A percentile compares a stretch with the other conserved stretches of the same genome.
These are phyloP conservation scores for Acorus calamus DNA, from an alignment of 106 monocot species.

Conservation along the genomic window DNA sequence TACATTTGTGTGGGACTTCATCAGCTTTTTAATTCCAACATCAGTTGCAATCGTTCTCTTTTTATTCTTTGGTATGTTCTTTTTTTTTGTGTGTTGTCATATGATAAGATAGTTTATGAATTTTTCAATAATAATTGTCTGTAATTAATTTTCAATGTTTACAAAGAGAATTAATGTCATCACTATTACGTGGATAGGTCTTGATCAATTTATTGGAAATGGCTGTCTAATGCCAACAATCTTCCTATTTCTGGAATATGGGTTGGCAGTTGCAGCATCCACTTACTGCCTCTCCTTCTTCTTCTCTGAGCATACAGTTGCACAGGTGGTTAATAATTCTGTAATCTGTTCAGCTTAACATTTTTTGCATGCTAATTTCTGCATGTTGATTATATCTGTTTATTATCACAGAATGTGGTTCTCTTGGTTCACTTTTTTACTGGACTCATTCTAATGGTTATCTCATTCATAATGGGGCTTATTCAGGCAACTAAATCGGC, in stretches of 20 bases:
- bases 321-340: constrained; percentile 48
- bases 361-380: not conserved
- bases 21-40: constrained; percentile 83
- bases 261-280: constrained; percentile 68
- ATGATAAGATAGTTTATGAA: not conserved
- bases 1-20: constrained; percentile 82
- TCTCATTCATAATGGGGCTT: constrained; percentile 86
- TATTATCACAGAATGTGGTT: constrained; percentile 61
- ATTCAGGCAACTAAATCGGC: constrained; percentile 47
- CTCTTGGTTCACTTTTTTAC: constrained; percentile 81
- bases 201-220: constrained; percentile 76
- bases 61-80: constrained; percentile 61
- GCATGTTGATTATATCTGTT: constrained; percentile 10
- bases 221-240: constrained; percentile 57
- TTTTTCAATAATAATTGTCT: not conserved
- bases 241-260: constrained; percentile 64
- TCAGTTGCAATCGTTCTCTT: constrained; percentile 67
- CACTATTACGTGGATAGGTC: constrained; percentile 24
- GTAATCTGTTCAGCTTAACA: not conserved
- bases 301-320: constrained; percentile 81
- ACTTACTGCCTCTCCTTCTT: constrained; percentile 90
- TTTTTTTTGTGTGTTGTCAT: too few relatives aligned
- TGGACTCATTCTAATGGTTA: constrained; percentile 86
- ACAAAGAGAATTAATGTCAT: not conserved
- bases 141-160: not conserved